These are phyloP conservation scores for Centella asiatica DNA, from an alignment of 129 eudicot genomes.

Conservation along the genomic window DNA sequence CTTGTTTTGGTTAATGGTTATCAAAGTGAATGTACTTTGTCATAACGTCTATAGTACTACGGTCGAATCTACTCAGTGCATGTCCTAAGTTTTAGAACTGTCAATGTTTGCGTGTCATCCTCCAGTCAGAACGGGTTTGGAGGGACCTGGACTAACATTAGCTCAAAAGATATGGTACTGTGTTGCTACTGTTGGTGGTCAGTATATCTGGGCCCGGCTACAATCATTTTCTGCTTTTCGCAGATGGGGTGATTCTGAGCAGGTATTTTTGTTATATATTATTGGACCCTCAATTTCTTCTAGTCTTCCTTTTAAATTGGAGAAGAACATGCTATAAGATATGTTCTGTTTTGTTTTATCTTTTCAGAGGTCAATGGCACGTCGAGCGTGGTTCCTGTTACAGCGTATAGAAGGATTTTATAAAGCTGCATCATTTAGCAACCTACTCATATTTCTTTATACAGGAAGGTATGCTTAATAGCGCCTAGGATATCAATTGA, in stretches of 20 bases:
- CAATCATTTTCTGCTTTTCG: slow-evolving; percentile 95
- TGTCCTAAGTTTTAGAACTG: neutral
- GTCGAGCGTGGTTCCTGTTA: slow-evolving; percentile 71
- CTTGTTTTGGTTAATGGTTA: no score
- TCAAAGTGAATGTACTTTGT: neutral
- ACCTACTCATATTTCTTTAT: slow-evolving; percentile 81
- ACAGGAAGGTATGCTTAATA: slow-evolving; percentile 67
- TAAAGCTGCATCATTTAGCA: slow-evolving; percentile 87
- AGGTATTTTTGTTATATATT: slow-evolving; percentile 29
- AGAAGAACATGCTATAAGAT: no score
- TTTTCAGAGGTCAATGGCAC: slow-evolving; percentile 74
- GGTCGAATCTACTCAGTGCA: neutral
- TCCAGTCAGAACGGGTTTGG: slow-evolving; percentile 85
- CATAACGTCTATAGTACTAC: neutral
- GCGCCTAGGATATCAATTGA: neutral
- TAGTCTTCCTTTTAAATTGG: neutral
- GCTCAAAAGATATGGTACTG: slow-evolving; percentile 92
- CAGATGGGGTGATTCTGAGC: slow-evolving; percentile 96
- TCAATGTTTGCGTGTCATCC: slow-evolving; percentile 13
- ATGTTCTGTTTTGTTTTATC: neutral
- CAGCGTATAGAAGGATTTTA: slow-evolving; percentile 87
- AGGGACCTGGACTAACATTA: slow-evolving; percentile 94
- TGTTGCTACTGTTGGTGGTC: slow-evolving; percentile 90
- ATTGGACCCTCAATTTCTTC: neutral
- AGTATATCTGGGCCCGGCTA: slow-evolving; percentile 82